Base-by-base conservation (phyloP, 352 stramenopile genomes). In the Saprolegnia diclina region DNA sequence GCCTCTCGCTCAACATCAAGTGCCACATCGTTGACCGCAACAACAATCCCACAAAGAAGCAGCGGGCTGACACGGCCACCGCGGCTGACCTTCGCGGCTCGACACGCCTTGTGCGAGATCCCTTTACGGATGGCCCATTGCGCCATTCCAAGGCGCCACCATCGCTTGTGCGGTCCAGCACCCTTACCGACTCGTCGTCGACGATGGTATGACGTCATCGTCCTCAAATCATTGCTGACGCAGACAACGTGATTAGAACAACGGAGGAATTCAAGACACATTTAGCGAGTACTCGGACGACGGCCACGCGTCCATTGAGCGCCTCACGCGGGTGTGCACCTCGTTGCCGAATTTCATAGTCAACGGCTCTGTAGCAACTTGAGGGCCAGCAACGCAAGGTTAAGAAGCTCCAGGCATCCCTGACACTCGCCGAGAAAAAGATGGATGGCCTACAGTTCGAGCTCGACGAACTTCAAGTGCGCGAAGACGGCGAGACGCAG, bases 261-360 rank as follows among this genome's bases (percentile, higher is more conserved):
- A 16, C 48, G 26, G 35, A 11, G 42, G 24, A 16, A 52, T 10
- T 1, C 26, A 61, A 5, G 63, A 69, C 24, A 42, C 63, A n/a
- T 35, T 52, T 14, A 69, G 63, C 50, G 63, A 69, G 61, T 61
- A 69, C 32, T 52, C 63, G 26, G 63, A 69, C 40, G 63, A 69
- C 24, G 14, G 52, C 52, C 52, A 59, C 35, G 52, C 52, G 3
- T 59, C 52, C 11, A 40, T 59, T 7, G 52, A 59, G 3, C 52
- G 52, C 35, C 19, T 59, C 11, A 59, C 52, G 16, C 24, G 35
- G 52, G 52, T 59, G n/a, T 10, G 35, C 9, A 4, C 3, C n/a
- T 24, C n/a, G 11, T n/a, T 42, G n/a, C 50, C 14, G 45, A 13
- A 13, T 42, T 6, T 11, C 18, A 11, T 24, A 54, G 18, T 6